Evolutionary conservation across 2,329 filamentous ascomycete species (phyloP).

Genomic region (Fusarium palustre): DNA sequence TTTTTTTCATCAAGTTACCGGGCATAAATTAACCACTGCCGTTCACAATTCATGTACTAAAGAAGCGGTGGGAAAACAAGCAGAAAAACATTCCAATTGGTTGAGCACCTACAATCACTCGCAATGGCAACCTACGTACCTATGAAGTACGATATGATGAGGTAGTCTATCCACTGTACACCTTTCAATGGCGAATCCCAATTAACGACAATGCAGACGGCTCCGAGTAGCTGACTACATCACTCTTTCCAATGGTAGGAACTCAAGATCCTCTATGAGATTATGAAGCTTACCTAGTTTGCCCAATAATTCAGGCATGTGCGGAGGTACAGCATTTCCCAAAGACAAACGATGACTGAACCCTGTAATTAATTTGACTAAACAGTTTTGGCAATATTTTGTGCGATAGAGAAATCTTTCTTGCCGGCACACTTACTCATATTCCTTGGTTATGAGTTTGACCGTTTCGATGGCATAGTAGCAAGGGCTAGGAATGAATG

Average conservation of each 20-base stretch:
- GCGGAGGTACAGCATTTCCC: not conserved
- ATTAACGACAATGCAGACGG: not conserved
- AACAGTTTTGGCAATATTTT: not conserved
- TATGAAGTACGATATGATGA: not conserved
- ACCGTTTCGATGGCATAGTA: not conserved
- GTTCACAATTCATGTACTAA: not conserved
- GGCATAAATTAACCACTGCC: not conserved
- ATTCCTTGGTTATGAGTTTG: slow-evolving; percentile 1
- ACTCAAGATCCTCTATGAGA: rapidly evolving
- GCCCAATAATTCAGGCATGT: not conserved
- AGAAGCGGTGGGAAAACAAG: not conserved
- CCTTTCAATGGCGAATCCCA: rapidly evolving
- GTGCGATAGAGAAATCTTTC: not conserved
- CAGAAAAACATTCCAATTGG: not conserved
- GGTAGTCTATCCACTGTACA: rapidly evolving
- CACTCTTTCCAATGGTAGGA: slow-evolving; percentile 6
- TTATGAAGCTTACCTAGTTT: not conserved
- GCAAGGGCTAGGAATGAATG: slow-evolving; percentile 1
- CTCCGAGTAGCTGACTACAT: not conserved
- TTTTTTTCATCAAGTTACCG: not conserved
- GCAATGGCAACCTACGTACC: not conserved
- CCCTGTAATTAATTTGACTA: not conserved
- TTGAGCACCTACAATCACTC: not conserved
- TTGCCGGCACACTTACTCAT: not conserved
- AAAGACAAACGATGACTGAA: not conserved